These are phyloP conservation scores for Diplotaxis tenuifolia DNA, from an alignment of 345 rosid species.

Conservation along the genomic window DNA sequence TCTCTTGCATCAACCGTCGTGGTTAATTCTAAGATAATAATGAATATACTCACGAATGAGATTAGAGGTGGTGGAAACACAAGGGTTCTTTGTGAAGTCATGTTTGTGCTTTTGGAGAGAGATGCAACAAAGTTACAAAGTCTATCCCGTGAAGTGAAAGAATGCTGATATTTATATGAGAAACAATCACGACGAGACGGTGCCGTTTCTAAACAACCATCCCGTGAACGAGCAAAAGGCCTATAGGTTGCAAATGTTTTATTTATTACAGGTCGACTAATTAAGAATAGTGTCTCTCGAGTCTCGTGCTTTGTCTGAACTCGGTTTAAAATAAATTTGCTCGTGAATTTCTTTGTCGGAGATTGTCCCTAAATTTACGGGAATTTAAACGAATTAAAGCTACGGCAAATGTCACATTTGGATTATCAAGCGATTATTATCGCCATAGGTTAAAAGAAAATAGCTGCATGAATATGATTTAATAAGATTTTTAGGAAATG, in stretches of 20 bases:
- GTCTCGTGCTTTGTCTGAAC: slow-evolving; percentile 28
- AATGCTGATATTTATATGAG: slow-evolving; percentile 14
- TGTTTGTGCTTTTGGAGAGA: background rate
- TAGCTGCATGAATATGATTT: background rate
- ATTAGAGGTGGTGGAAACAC: slow-evolving; percentile 18
- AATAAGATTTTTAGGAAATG: background rate
- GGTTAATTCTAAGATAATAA: slow-evolving; percentile 21
- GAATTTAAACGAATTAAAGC: background rate
- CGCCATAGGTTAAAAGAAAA: background rate
- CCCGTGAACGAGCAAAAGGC: slow-evolving; percentile 19
- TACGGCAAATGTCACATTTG: background rate
- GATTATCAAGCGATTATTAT: background rate
- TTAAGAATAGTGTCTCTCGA: slow-evolving; percentile 30
- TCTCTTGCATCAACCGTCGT: slow-evolving; percentile 39
- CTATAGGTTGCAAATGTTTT: background rate
- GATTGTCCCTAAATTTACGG: slow-evolving; percentile 37
- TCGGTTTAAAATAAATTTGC: background rate
- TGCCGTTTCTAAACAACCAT: background rate
- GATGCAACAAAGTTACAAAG: background rate
- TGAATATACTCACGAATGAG: background rate
- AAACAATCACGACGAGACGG: background rate
- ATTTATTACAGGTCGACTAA: slow-evolving; percentile 16
- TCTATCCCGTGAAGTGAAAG: slow-evolving; percentile 13
- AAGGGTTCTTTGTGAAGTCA: background rate
- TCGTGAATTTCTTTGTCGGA: slow-evolving; percentile 38